These are phyloP conservation scores for Opeltia flavorubescens DNA, from an alignment of 495 filamentous ascomycete species.

Conservation along the genomic window DNA sequence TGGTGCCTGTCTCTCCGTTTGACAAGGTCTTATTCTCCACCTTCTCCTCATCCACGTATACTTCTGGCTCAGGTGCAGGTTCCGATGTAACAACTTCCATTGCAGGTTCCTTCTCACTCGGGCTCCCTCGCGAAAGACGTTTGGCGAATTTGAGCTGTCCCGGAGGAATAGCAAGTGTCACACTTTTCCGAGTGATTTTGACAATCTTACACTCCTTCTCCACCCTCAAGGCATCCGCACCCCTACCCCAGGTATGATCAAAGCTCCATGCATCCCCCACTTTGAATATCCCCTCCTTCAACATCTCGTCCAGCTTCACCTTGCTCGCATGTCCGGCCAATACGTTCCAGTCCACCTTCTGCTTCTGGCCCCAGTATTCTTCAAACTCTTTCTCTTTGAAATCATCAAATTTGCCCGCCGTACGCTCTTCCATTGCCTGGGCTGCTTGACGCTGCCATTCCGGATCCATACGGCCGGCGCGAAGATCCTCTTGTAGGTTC, in stretches of 20 bases:
- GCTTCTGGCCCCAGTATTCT: slow-evolving; percentile 55
- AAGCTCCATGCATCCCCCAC: slow-evolving; percentile 39
- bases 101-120: not conserved
- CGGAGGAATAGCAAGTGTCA: slow-evolving; percentile 32
- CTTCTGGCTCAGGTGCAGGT: not conserved
- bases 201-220: slow-evolving; percentile 37
- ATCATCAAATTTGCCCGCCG: slow-evolving; percentile 53
- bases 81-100: not conserved
- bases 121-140: not conserved
- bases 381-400: slow-evolving; percentile 54
- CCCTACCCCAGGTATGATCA: slow-evolving; percentile 21
- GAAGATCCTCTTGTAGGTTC: slow-evolving; percentile 46
- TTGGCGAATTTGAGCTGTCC: slow-evolving; percentile 27
- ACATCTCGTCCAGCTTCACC: slow-evolving; percentile 33
- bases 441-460: slow-evolving; percentile 54
- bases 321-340: slow-evolving; percentile 34
- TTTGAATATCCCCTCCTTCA: slow-evolving; percentile 31
- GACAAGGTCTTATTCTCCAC: no score
- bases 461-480: slow-evolving; percentile 44
- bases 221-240: slow-evolving; percentile 20
- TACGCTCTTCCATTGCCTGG: slow-evolving; percentile 44
- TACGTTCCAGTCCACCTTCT: slow-evolving; percentile 26
- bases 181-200: slow-evolving; percentile 18
- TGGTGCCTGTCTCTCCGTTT: no score
- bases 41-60: no score